Percentiles rank a stretch among this genome's conserved stretches.
Conservation (phyloP, 2,329 filamentous ascomycete species). For the Nothomitra cinnamomea region DNA sequence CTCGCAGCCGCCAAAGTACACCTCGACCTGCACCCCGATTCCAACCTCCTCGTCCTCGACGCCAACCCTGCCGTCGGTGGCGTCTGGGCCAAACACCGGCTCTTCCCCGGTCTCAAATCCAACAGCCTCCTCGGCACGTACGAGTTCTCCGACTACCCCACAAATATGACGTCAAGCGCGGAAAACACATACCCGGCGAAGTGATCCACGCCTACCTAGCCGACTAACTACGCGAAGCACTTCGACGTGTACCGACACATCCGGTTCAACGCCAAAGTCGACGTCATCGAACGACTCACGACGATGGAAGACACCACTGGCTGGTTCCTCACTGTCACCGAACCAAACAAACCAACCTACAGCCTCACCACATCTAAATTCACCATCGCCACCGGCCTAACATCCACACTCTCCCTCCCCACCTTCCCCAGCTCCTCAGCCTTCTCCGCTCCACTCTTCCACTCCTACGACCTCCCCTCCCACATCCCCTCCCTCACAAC, state of each 20-base stretch:
- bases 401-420: constrained; percentile 39
- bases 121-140: constrained; percentile 62
- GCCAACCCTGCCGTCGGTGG: constrained; percentile 42
- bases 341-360: background rate
- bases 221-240: constrained; percentile 37
- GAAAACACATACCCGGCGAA: constrained; percentile 41
- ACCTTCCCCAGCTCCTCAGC: constrained; percentile 29
- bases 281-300: constrained; percentile 31
- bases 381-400: constrained; percentile 44
- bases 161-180: constrained; percentile 34
- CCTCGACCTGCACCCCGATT: constrained; percentile 38
- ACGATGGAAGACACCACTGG: no score
- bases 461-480: constrained; percentile 34
- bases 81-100: constrained; percentile 48
- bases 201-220: constrained; percentile 40
- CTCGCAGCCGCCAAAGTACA: constrained; percentile 45
- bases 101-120: constrained; percentile 52
- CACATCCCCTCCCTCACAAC: constrained; percentile 16
- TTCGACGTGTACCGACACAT: constrained; percentile 33
- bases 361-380: constrained; percentile 28
- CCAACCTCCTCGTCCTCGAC: constrained; percentile 41
- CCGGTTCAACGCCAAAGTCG: constrained; percentile 33
- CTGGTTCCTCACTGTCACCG: constrained; percentile 18
- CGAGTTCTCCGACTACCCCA: constrained; percentile 58
- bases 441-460: constrained; percentile 39